phyloP scores from a whole-genome alignment of 805 yeast species.

The Starmerella etchellsii region DNA sequence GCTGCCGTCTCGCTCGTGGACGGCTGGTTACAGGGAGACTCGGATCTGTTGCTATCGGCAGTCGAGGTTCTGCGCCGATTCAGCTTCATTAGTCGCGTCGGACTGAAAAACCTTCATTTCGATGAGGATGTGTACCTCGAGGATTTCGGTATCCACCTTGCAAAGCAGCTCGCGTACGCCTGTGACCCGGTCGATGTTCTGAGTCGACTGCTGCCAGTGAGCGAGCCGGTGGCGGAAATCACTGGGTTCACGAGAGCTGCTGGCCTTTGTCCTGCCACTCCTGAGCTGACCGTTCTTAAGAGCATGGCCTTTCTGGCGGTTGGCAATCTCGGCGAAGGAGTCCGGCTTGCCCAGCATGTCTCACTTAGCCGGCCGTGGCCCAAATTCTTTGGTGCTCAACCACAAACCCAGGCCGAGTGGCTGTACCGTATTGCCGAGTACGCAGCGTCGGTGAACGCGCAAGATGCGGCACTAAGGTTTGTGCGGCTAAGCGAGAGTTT shows the following conservation, averaged over 20 bases:
- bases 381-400: not conserved
- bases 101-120: constrained; percentile 2
- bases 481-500: constrained; percentile 6
- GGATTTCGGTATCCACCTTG: constrained; percentile 6
- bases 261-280: not conserved
- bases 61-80: constrained; percentile 6
- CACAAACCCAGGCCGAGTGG: constrained; percentile 11
- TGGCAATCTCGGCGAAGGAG: constrained; percentile 3
- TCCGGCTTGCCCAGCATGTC: constrained; percentile 3
- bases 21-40: constrained; percentile 14
- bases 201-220: constrained; percentile 2
- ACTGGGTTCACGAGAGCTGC: not conserved
- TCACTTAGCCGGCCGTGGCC: constrained; percentile 14
- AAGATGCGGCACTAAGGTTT: constrained; percentile 4
- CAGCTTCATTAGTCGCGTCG: constrained; percentile 5
- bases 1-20: constrained; percentile 17
- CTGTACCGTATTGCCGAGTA: constrained; percentile 7
- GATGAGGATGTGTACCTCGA: constrained; percentile 3
- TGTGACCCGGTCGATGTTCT: not conserved
- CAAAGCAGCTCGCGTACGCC: constrained; percentile 1
- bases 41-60: constrained; percentile 3
- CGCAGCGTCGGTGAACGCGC: constrained; percentile 5
- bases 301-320: constrained; percentile 9
- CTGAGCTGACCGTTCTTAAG: constrained; percentile 2
- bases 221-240: not conserved